Evolutionary conservation across 495 filamentous ascomycete species (phyloP), one percentile per base, ranked within the genome.

Genomic region (Xeromyces bisporus): DNA sequence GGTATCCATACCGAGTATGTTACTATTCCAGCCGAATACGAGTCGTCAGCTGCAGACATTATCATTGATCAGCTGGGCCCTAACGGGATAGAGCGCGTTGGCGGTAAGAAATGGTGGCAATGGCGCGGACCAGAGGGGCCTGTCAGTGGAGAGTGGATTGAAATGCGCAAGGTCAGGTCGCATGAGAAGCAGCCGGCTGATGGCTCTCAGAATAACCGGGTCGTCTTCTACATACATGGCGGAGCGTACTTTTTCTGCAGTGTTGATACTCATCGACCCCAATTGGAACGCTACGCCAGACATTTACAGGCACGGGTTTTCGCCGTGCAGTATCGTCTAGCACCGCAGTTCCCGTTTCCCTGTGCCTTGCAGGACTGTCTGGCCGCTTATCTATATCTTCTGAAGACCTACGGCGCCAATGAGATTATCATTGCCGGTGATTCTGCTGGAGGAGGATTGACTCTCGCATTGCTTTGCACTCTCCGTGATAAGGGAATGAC

Each of bases 191-290:
- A 64, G 44, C n/a, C n/a, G n/a, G n/a, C n/a, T n/a, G 51, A 51
- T 0, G 55, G 49, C 2, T 64, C 67, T 29, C 53, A 66, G 17
- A 62, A 66, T 6, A 80, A 76, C 40, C 70, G 81, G 16, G 74
- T 89, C 15, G 92, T 96, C 77, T 59, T 96, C 15, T 96, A 96
- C 53, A 67, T 94, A 6, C 87, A 94, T 46, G 87, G 87, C 3
- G 75, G 76, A 1, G 76, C 77, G 15, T 81, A 80, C 45, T 81
- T 72, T 43, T 96, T 96, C 44, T 87, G 87, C 1, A 91, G 81
- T 43, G 71, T 93, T 14, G 85, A 94, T 45, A 84, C 87, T 46
- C 87, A 96, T 60, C 75, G 87, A 13, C 93, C 93, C 53, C 86
- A 93, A 60, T 72, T 96, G 62, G 87, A 96, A 55, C 66, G 87